Evolutionary conservation across 2,329 filamentous ascomycete species (phyloP), one percentile per base, ranked within the genome.

Genomic region (Atkinsonella texensis): DNA sequence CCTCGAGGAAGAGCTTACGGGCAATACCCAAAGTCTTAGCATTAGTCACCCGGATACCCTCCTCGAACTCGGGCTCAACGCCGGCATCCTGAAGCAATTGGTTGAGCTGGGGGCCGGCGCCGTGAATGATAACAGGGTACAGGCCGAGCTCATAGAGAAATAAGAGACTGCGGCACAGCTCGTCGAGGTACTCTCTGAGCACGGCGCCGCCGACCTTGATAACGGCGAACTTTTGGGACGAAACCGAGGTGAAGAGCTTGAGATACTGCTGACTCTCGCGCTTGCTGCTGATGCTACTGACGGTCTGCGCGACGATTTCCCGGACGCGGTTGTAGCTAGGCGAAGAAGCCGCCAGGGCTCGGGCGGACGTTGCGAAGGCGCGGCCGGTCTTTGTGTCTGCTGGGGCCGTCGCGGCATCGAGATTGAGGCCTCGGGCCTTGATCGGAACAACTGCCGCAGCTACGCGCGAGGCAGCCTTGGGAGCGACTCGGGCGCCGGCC

Each of bases 131-230:
- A 61, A 97, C 86, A 46, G 93, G 93, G 71, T 89, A 96, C 41
- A 98, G 79, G 41, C 90, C 89, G 64, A 97, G 89, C 74, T 95
- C 87, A 71, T 95, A 91, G 48, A 97, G 80, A 71, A 97, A 94
- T 31, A 89, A 85, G 53, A 97, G 77, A 48, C 87, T 90, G 51
- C 86, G 85, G 65, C 89, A 95, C 52, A 98, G 81, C 62, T 90
- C 89, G 67, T 95, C 87, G 52, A 97, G 78, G 69, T 96, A 86
- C 66, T 97, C 90, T 28, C 28, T 28, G 28, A 28, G 28, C 4
- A 28, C 28, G 56, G 91, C 93, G 56, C 91, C 93, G 55, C 91
- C 93, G 52, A 97, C 91, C 75, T 98, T 98, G 71, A 98, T 95
- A 47, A 98, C 91, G 59, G 90, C 91, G 68, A 97, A 98, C 65